Percentiles rank a stretch among this genome's conserved stretches.
phyloP scores from a whole-genome alignment of 257 asterid genomes.

The Nicotiana obtusifolia region DNA sequence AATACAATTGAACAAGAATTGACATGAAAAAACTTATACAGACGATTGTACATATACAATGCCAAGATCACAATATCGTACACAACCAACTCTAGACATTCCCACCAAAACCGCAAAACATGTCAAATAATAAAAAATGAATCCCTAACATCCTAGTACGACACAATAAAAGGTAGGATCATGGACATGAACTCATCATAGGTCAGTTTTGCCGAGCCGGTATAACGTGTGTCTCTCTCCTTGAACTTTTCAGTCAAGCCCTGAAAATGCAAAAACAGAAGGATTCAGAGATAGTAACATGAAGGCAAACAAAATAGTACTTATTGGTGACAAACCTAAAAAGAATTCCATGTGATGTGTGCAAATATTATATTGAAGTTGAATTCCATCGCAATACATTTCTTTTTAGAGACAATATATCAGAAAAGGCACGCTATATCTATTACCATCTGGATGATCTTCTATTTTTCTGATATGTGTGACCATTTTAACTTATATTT shows the following conservation, averaged over 20 bases:
- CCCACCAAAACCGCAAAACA: background rate
- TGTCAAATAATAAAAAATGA: background rate
- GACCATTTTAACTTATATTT: background rate
- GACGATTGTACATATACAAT: background rate
- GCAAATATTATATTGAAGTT: background rate
- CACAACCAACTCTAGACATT: background rate
- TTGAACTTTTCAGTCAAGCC: constrained; percentile 88
- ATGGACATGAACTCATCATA: constrained; percentile 75
- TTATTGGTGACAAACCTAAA: background rate
- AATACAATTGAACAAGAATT: background rate
- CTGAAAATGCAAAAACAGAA: constrained; percentile 28
- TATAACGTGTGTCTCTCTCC: constrained; percentile 72
- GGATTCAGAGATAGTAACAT: background rate
- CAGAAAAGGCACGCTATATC: background rate
- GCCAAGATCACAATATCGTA: background rate
- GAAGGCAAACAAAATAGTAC: background rate
- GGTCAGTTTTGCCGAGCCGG: constrained; percentile 63
- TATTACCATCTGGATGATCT: background rate
- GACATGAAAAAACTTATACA: background rate
- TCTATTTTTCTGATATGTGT: background rate
- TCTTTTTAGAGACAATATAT: background rate
- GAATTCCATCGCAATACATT: background rate
- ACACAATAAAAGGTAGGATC: constrained; percentile 64
- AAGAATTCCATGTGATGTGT: background rate
- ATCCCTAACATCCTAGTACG: constrained; percentile 10